Percentiles rank a stretch among this genome's conserved stretches.
Conservation (phyloP, 2,329 filamentous ascomycete genomes). For the Penicillium sclerotiorum region DNA sequence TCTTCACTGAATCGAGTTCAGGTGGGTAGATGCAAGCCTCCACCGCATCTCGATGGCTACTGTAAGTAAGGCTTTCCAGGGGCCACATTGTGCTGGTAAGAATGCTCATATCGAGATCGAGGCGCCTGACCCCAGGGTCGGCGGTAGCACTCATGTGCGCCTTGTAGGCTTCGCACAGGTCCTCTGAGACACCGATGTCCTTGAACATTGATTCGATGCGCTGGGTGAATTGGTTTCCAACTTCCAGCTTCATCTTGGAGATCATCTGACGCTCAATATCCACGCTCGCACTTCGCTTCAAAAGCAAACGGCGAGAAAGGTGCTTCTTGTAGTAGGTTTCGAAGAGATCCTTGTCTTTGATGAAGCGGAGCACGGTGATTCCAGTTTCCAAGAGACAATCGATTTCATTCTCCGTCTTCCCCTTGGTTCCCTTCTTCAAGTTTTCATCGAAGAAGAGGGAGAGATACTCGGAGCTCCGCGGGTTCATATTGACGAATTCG, state of each 20-base stretch:
- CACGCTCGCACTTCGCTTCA: constrained; percentile 85
- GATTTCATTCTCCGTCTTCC: constrained; percentile 86
- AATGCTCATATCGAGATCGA: constrained; percentile 82
- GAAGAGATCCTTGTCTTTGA: constrained; percentile 91
- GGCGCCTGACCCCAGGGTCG: constrained; percentile 61
- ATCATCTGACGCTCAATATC: constrained; percentile 97
- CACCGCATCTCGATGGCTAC: constrained; percentile 51
- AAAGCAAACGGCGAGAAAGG: constrained; percentile 80
- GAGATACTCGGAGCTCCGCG: constrained; percentile 83
- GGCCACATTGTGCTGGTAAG: constrained; percentile 96
- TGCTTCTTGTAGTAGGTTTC: constrained; percentile 99
- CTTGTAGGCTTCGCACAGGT: constrained; percentile 77
- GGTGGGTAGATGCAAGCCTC: constrained; percentile 69
- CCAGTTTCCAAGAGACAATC: constrained; percentile 85
- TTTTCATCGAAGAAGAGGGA: constrained; percentile 97
- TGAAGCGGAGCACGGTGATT: constrained; percentile 81
- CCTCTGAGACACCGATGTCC: constrained; percentile 86
- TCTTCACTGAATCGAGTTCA: constrained; percentile 73
- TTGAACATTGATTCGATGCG: constrained; percentile 98
- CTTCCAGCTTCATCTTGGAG: constrained; percentile 92
- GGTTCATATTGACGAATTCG: constrained; percentile 91
- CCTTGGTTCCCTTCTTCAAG: constrained; percentile 89
- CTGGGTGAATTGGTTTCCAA: constrained; percentile 89
- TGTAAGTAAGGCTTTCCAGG: constrained; percentile 76
- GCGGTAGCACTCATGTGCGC: constrained; percentile 64